Conservation (phyloP, 1,139 yeast genomes). For the Chernovozyma aurita region DNA sequence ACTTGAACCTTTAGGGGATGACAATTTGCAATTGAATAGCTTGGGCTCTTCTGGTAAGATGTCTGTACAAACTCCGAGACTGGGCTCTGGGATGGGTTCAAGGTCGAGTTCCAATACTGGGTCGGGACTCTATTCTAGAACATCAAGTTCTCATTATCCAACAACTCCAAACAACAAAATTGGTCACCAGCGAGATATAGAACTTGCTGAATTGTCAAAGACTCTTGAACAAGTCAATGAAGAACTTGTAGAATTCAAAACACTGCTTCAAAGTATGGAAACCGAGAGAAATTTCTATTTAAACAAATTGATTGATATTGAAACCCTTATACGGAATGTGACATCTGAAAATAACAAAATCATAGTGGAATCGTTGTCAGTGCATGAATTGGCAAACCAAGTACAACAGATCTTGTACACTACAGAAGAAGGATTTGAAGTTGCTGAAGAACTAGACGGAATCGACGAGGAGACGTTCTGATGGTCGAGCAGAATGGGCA, state of each 20-base stretch:
- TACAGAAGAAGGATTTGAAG: conserved; percentile 73
- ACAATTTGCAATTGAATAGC: not conserved
- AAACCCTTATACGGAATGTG: conserved; percentile 68
- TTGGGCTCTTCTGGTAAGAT: not conserved
- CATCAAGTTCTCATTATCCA: not conserved
- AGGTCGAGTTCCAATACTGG: not conserved
- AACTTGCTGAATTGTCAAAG: not conserved
- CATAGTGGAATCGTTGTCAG: conserved; percentile 25
- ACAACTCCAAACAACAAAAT: conserved; percentile 4
- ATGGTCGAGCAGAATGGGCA: too few species aligned
- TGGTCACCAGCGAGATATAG: not conserved
- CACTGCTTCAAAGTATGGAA: conserved; percentile 56
- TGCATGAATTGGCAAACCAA: conserved; percentile 47
- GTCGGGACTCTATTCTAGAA: too few species aligned
- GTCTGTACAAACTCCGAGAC: not conserved
- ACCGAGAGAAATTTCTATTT: conserved; percentile 87
- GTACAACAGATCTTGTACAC: conserved; percentile 74
- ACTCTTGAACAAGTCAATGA: conserved; percentile 17
- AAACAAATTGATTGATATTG: conserved; percentile 84
- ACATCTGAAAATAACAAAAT: conserved; percentile 30
- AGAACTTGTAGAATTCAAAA: conserved; percentile 50
- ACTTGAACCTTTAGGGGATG: not conserved
- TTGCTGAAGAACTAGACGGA: conserved; percentile 24
- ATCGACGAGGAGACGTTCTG: conserved; percentile 10
- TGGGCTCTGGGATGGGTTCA: not conserved